Base-by-base conservation (phyloP, 2,329 filamentous ascomycete genomes). In the Alternaria triticimaculans region DNA sequence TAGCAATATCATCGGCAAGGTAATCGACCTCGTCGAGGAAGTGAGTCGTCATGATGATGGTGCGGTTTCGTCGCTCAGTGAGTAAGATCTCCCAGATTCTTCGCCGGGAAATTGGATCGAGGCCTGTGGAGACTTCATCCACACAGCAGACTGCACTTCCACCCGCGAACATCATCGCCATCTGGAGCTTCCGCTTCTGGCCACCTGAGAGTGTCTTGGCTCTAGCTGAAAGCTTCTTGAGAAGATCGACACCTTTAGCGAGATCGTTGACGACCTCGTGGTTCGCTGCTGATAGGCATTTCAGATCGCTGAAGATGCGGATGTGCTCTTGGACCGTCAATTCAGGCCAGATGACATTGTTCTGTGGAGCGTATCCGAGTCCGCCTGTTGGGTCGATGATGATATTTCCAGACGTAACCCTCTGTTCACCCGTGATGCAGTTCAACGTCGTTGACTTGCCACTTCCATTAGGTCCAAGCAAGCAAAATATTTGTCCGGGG, bases 51-150 rank as follows among this genome's bases (percentile, higher is more conserved):
- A 97, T 80, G 44, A 97, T 88, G 71, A 97, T 91, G 0, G 94
- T 97, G 45, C 94, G 85, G 63, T 86, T 86, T 20, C 93, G 94
- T 61, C 94, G 88, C 79, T 97, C 94, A 2, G 91, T 91, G 11
- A 97, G 84, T 21, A 97, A 84, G 63, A 97, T 97, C 70, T 97
- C 93, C 94, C 94, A 97, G 23, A 97, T 92, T 81, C 96, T 97
- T 26, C 94, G 85, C 58, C 95, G 86, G 18, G 92, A 94, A 1
- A 97, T 83, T 0, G 95, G 94, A 75, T 97, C 94, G n/a, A 97
- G 85, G 14, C 94, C 95, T 63, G 91, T 94, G 41, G 91, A 94
- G 14, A 97, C 93, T 79, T 97, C 95, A 70, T 97, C 94, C 6
- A 97, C 89, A 73, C 93, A 96, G 80, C 94, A 97, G 0, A 97